These are phyloP conservation scores for Tylopilus sp. DNA, from an alignment of 768 basidiomycete genomes.

Conservation along the genomic window DNA sequence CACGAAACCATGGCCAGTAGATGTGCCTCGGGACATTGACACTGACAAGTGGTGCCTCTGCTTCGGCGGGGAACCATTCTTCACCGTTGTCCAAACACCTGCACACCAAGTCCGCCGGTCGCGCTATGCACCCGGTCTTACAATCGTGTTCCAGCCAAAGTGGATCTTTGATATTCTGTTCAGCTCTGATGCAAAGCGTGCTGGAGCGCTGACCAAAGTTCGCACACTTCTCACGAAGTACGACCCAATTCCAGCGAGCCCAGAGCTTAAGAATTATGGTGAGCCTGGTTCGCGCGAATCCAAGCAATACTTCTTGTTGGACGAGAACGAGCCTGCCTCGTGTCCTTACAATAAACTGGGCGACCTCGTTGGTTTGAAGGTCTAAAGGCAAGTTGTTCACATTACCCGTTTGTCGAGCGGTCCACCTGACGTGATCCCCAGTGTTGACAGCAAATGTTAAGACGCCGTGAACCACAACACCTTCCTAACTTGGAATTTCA, in stretches of 20 bases:
- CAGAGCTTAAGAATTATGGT: neutral
- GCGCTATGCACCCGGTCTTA: neutral
- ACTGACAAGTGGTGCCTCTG: neutral
- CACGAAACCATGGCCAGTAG: neutral
- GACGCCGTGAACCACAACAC: neutral
- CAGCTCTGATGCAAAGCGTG: neutral
- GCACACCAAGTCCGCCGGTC: neutral
- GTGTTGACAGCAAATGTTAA: too few relatives aligned
- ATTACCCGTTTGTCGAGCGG: neutral
- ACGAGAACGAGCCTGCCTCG: neutral
- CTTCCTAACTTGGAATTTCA: too few relatives aligned
- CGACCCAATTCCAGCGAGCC: neutral
- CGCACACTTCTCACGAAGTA: neutral
- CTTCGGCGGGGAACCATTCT: neutral
- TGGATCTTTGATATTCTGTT: neutral
- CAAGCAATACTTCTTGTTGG: neutral
- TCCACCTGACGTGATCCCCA: neutral
- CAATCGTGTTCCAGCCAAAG: neutral
- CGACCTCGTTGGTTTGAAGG: neutral
- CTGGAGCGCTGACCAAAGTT: neutral
- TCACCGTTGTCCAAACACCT: neutral
- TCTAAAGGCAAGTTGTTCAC: neutral
- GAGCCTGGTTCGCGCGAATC: neutral
- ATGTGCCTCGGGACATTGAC: neutral
- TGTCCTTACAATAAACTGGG: neutral